Evolutionary conservation across 2,329 filamentous ascomycete species (phyloP).

Genomic region (Pseudogymnoascus sp.): DNA sequence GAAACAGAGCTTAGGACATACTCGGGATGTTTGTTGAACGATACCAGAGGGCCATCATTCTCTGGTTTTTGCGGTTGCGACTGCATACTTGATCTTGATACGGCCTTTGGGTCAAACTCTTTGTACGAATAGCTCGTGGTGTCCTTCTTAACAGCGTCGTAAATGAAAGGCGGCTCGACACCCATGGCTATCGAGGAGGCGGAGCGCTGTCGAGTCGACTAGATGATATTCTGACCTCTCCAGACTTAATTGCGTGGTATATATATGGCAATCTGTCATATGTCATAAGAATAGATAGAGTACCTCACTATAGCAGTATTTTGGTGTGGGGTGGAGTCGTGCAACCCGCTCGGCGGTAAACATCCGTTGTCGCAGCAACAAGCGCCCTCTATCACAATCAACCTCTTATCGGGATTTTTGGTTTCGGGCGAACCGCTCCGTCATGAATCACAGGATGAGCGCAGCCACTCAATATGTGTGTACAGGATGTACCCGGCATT

Average conservation of each 20-base stretch:
- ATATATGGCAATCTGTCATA: background rate
- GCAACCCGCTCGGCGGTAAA: background rate
- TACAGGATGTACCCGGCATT: conserved; percentile 17
- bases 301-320: background rate
- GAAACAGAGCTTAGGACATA: conserved; percentile 34
- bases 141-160: conserved; percentile 43
- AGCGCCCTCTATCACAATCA: conserved; percentile 2
- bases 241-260: background rate
- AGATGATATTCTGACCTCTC: background rate
- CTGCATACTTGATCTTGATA: conserved; percentile 70
- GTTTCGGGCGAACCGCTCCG: background rate
- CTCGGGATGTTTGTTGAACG: conserved; percentile 84
- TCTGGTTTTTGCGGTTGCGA: conserved; percentile 53
- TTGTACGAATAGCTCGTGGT: conserved; percentile 41
- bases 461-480: conserved; percentile 22
- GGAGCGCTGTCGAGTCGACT: background rate
- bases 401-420: conserved; percentile 7
- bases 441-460: conserved; percentile 21
- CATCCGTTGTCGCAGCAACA: conserved; percentile 6
- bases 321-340: conserved; percentile 7
- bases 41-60: conserved; percentile 65
- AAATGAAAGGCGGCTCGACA: conserved; percentile 62
- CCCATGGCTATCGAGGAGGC: conserved; percentile 34
- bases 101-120: conserved; percentile 78
- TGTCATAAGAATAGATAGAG: conserved; percentile 2